These are phyloP conservation scores for Metschnikowia peoriensis DNA, from an alignment of 805 yeast genomes.

Conservation along the genomic window DNA sequence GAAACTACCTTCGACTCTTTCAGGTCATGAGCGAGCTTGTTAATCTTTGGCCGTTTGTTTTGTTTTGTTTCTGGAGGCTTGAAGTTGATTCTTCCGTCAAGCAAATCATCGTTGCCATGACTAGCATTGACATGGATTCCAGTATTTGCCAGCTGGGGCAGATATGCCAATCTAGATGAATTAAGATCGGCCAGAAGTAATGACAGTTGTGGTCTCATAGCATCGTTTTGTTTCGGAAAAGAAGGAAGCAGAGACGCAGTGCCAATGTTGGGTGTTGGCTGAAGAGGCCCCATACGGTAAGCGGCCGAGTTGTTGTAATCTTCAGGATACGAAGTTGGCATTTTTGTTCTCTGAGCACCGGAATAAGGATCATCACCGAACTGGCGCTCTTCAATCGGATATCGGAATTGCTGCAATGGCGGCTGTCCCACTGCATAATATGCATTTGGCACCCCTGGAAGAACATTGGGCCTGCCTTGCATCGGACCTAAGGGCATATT, in stretches of 20 bases:
- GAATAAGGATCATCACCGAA: not conserved
- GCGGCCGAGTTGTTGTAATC: not conserved
- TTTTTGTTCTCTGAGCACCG: not conserved
- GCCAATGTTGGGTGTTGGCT: not conserved
- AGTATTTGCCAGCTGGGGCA: not conserved
- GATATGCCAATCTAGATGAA: not conserved
- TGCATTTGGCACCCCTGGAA: not conserved
- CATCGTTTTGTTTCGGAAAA: not conserved
- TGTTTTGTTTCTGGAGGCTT: conserved; percentile 38
- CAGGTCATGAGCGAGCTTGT: conserved; percentile 25
- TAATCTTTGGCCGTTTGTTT: conserved; percentile 37
- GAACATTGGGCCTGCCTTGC: not conserved
- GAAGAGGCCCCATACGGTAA: not conserved
- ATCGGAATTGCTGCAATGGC: conserved; percentile 1
- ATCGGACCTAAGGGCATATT: conserved; percentile 3
- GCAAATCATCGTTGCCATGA: not conserved
- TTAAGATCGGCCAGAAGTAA: not conserved
- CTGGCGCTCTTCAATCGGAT: conserved; percentile 2
- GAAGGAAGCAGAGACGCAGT: conserved; percentile 2
- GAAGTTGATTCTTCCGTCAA: conserved; percentile 19
- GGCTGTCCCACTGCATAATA: conserved; percentile 1
- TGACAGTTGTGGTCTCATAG: not conserved
- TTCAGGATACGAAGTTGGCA: not conserved
- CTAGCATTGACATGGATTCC: not conserved
- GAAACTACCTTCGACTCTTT: conserved; percentile 2